A percentile compares a stretch with the other conserved stretches of the same genome.
These are phyloP conservation scores for Arthonia radiata DNA, from an alignment of 495 filamentous ascomycete species.

Conservation along the genomic window DNA sequence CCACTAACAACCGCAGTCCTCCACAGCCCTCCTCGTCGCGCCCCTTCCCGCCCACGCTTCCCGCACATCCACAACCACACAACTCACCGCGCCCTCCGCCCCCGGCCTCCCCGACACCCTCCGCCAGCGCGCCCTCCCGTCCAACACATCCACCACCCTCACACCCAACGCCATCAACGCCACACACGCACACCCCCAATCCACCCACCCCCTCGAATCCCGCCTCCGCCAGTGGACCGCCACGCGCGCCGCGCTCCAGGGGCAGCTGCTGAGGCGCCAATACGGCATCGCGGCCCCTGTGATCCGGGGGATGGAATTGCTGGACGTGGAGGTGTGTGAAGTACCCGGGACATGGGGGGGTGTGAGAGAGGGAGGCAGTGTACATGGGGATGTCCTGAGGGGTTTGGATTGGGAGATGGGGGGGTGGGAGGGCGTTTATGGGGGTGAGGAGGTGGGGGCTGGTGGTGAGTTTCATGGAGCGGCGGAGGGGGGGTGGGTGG, in stretches of 20 bases:
- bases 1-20: too few species aligned
- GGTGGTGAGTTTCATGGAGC: constrained; percentile 2
- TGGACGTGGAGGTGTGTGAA: constrained; percentile 27
- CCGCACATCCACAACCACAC: constrained; percentile 10
- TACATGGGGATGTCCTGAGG: constrained; percentile 46
- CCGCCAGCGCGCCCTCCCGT: constrained; percentile 42
- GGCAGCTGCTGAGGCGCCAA: constrained; percentile 58
- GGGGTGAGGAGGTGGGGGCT: constrained; percentile 13
- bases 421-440: constrained; percentile 89
- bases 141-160: constrained; percentile 20
- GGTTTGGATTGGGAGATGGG: constrained; percentile 51
- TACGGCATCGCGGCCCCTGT: constrained; percentile 90
- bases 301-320: constrained; percentile 82
- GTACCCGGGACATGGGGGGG: constrained; percentile 18
- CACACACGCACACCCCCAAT: constrained; percentile 18
- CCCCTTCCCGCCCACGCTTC: background rate
- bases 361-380: constrained; percentile 30
- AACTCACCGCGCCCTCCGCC: constrained; percentile 52
- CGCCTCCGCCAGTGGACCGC: constrained; percentile 63
- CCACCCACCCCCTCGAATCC: constrained; percentile 72
- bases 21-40: constrained; percentile 1
- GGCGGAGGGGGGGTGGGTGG: constrained; percentile 1
- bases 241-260: constrained; percentile 68
- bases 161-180: constrained; percentile 16
- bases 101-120: constrained; percentile 82